Evolutionary conservation across 2,329 filamentous ascomycete species (phyloP).

Genomic region (Graphilbum ipis-grandicollis): DNA sequence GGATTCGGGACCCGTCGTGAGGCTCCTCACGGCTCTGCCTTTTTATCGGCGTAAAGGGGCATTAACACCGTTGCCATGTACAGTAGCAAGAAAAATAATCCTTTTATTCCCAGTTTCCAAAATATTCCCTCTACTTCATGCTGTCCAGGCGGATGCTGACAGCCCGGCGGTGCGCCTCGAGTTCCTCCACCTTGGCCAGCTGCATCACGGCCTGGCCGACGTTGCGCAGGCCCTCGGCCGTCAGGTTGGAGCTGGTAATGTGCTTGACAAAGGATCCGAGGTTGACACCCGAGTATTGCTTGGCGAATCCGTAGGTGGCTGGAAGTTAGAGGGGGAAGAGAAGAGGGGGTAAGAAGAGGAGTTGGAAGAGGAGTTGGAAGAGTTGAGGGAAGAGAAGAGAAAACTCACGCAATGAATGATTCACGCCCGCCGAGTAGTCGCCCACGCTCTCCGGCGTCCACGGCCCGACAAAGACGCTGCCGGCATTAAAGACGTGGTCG

Average conservation of each 20-base stretch:
- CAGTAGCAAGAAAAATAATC: too few species aligned
- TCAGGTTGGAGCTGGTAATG: conserved; percentile 88
- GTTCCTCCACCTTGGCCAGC: conserved; percentile 79
- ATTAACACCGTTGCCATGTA: too few species aligned
- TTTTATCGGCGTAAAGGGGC: too few species aligned
- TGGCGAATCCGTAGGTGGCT: conserved; percentile 96
- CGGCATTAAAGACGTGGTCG: conserved; percentile 74
- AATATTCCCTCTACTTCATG: background rate
- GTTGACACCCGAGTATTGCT: conserved; percentile 97
- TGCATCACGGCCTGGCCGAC: conserved; percentile 87
- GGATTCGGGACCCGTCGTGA: conserved; percentile 25
- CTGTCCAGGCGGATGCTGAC: conserved; percentile 59
- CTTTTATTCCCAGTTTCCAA: background rate
- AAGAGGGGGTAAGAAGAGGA: background rate
- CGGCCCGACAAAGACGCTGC: conserved; percentile 84
- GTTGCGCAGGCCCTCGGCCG: conserved; percentile 66
- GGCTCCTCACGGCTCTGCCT: background rate
- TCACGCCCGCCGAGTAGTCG: conserved; percentile 95
- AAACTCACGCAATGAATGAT: conserved; percentile 84
- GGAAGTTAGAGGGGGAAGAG: background rate
- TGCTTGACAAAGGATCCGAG: conserved; percentile 93
- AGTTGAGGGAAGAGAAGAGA: too few species aligned
- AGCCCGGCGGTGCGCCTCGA: conserved; percentile 83
- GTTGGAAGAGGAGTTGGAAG: too few species aligned
- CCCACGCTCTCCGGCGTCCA: conserved; percentile 98